These are phyloP conservation scores for Allium cepa DNA, from an alignment of 106 monocot species.

Conservation along the genomic window DNA sequence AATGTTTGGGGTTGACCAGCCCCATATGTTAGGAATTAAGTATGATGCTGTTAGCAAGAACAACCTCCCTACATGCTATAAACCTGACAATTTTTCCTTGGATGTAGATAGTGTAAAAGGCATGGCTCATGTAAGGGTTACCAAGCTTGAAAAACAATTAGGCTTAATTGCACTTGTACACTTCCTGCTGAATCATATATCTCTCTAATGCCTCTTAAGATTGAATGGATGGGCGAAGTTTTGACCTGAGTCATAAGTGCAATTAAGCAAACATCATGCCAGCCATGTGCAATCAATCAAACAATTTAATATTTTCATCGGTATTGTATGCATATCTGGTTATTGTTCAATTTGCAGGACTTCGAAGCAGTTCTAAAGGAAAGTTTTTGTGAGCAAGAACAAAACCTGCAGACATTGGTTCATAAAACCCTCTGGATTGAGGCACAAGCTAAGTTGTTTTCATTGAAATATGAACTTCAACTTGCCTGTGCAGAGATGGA, in stretches of 20 bases:
- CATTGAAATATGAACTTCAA: constrained; percentile 13
- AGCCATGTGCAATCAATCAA: no score
- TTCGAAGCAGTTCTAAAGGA: not conserved
- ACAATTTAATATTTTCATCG: no score
- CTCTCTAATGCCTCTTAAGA: not conserved
- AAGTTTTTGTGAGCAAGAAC: constrained; percentile 4
- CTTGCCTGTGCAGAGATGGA: constrained; percentile 1
- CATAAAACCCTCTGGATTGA: constrained; percentile 10
- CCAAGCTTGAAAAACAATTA: not conserved
- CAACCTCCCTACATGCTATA: not conserved
- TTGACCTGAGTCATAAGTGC: no score
- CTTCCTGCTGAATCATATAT: not conserved
- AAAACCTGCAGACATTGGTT: not conserved
- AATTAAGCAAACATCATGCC: no score
- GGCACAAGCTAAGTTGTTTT: not conserved
- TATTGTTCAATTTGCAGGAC: constrained; percentile 1
- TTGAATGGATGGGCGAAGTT: no score
- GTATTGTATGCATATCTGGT: no score
- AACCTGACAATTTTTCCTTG: not conserved
- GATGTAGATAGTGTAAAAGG: not conserved
- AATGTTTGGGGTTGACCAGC: not conserved
- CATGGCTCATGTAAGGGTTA: constrained; percentile 4
- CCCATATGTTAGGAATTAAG: not conserved
- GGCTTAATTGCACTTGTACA: not conserved
- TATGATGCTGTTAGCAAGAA: not conserved